A percentile compares a stretch with the other conserved stretches of the same genome.
phyloP scores from a whole-genome alignment of 768 basidiomycete species.

The Chalciporus piperatus region DNA sequence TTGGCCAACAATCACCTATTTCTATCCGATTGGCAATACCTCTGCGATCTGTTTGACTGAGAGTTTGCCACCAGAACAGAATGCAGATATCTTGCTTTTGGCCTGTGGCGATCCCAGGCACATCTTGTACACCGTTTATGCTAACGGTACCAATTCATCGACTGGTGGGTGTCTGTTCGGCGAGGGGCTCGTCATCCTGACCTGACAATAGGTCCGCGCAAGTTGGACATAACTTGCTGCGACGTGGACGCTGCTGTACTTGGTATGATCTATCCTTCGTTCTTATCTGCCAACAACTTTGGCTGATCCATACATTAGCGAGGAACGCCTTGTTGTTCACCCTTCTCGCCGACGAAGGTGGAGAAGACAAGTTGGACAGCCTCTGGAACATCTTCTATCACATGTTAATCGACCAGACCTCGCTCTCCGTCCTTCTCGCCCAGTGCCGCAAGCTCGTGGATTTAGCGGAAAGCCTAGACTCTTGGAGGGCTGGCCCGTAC shows the following conservation, averaged over 20 bases:
- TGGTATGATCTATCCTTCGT: conserved; percentile 9
- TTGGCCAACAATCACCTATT: conserved; percentile 33
- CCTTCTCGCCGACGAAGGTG: conserved; percentile 21
- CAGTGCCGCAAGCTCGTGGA: conserved; percentile 28
- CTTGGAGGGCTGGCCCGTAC: conserved; percentile 27
- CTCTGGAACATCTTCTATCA: conserved; percentile 30
- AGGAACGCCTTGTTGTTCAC: conserved; percentile 28
- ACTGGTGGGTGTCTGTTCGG: conserved; percentile 2
- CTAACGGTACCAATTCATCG: conserved; percentile 7
- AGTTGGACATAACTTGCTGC: conserved; percentile 29
- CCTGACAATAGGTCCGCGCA: conserved; percentile 6
- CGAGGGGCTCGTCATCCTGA: neutral
- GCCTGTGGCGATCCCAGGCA: conserved; percentile 57
- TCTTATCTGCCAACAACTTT: neutral
- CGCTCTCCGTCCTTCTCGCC: conserved; percentile 16
- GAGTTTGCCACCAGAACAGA: conserved; percentile 42
- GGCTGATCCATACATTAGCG: conserved; percentile 12
- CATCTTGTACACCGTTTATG: conserved; percentile 46
- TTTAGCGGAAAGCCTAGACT: conserved; percentile 12
- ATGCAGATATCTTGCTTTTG: conserved; percentile 41
- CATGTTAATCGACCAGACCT: conserved; percentile 17
- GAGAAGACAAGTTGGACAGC: conserved; percentile 4
- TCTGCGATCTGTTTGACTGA: conserved; percentile 49
- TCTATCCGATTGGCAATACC: conserved; percentile 61
- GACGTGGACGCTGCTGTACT: conserved; percentile 28